These are phyloP conservation scores for Staphylotrichum longicolle DNA, from an alignment of 495 filamentous ascomycete genomes.

Conservation along the genomic window DNA sequence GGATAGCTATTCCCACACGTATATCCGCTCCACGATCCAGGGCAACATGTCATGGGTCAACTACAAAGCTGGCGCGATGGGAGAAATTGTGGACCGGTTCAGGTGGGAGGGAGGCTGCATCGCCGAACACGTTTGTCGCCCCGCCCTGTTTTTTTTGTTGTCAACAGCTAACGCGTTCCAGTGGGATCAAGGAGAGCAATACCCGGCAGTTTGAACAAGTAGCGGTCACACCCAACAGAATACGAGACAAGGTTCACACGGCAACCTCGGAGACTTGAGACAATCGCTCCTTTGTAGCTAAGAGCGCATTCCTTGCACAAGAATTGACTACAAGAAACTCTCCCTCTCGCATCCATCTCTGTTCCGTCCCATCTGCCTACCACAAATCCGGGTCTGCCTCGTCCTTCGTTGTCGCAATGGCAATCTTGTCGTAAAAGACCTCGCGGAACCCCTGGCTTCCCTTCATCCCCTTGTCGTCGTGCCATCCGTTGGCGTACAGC, in stretches of 20 bases:
- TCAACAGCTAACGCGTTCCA: not conserved
- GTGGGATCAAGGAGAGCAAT: slow-evolving; percentile 22
- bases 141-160: not conserved
- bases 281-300: no score
- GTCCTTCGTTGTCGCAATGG: slow-evolving; percentile 45
- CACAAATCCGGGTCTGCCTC: slow-evolving; percentile 42
- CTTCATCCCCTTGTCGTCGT: slow-evolving; percentile 46
- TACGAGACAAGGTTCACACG: no score
- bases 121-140: slow-evolving; percentile 40
- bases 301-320: no score
- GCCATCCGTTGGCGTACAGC: slow-evolving; percentile 57
- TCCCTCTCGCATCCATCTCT: no score
- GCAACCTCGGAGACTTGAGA: no score
- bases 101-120: slow-evolving; percentile 44
- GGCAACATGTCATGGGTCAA: slow-evolving; percentile 40
- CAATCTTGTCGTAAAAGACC: slow-evolving; percentile 55
- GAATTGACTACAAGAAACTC: no score
- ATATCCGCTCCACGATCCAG: slow-evolving; percentile 32
- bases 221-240: not conserved
- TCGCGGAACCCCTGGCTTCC: slow-evolving; percentile 50
- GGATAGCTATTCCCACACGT: slow-evolving; percentile 29
- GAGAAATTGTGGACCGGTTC: slow-evolving; percentile 40
- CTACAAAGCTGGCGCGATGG: slow-evolving; percentile 29
- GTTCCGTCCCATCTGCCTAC: not conserved
- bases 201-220: not conserved